A percentile compares a stretch with the other conserved stretches of the same genome.
Evolutionary conservation across 78 protist genomes (phyloP).

Genomic region (Protostelium mycophagum): DNA sequence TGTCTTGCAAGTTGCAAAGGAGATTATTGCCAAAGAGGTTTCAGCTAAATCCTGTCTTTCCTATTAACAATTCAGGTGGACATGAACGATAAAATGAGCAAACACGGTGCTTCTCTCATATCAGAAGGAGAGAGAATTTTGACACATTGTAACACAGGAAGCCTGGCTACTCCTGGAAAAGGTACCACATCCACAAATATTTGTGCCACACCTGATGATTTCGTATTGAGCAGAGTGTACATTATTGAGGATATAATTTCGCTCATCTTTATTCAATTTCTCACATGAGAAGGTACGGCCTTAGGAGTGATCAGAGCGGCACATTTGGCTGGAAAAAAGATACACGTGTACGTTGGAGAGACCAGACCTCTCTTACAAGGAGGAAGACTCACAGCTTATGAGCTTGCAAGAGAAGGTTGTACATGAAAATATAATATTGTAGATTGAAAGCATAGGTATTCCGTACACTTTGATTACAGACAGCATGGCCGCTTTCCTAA

Average conservation of each 20-base stretch:
- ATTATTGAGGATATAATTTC: background rate
- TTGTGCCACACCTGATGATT: no score
- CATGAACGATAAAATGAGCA: constrained; percentile 39
- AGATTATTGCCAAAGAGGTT: constrained; percentile 23
- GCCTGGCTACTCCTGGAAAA: constrained; percentile 54
- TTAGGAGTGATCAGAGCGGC: constrained; percentile 61
- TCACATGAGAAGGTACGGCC: constrained; percentile 46
- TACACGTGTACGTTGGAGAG: constrained; percentile 68
- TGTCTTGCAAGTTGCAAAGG: background rate
- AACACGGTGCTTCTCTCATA: constrained; percentile 38
- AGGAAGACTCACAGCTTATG: constrained; percentile 69
- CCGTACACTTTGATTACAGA: constrained; percentile 66
- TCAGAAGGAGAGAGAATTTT: constrained; percentile 42
- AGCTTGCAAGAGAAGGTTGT: constrained; percentile 20
- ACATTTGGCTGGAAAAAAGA: constrained; percentile 46
- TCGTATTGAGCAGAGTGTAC: no score
- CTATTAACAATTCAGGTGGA: background rate
- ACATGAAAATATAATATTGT: background rate
- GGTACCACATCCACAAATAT: background rate
- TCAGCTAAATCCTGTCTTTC: background rate
- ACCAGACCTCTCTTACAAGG: constrained; percentile 73
- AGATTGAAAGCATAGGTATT: constrained; percentile 15
- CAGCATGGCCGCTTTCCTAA: constrained; percentile 64
- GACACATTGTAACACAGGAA: constrained; percentile 74
- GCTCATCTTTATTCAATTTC: background rate